phyloP scores from a whole-genome alignment of 1,284 basidiomycete genomes.

The Thecaphora frezii region DNA sequence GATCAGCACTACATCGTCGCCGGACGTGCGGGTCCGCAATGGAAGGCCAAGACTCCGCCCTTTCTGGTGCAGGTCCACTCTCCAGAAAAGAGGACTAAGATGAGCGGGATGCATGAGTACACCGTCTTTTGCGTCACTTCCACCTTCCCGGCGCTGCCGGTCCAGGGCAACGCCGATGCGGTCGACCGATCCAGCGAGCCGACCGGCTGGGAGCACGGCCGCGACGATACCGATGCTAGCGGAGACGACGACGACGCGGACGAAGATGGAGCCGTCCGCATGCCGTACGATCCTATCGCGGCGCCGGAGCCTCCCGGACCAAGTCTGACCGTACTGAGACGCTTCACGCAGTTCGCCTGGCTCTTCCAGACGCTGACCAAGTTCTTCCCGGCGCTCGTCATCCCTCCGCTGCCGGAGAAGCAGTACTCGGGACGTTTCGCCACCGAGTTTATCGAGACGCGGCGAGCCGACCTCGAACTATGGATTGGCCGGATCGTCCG shows the following conservation, averaged over 20 bases:
- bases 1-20: conserved; percentile 69
- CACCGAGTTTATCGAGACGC: conserved; percentile 76
- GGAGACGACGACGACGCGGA: conserved; percentile 13
- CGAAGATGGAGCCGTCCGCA: neutral
- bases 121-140: conserved; percentile 76
- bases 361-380: conserved; percentile 71
- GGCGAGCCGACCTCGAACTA: conserved; percentile 75
- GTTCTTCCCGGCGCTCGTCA: conserved; percentile 71
- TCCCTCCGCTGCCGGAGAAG: conserved; percentile 80
- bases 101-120: conserved; percentile 68
- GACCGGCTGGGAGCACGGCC: conserved; percentile 7
- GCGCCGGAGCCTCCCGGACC: conserved; percentile 25
- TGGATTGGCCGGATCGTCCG: conserved; percentile 72
- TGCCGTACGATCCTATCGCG: conserved; percentile 40
- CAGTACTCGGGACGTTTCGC: conserved; percentile 78
- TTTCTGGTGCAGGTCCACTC: conserved; percentile 77
- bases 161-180: neutral
- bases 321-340: conserved; percentile 66
- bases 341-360: conserved; percentile 80
- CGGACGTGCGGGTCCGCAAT: conserved; percentile 66
- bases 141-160: conserved; percentile 63
- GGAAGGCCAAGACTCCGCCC: conserved; percentile 71
- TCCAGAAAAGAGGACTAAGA: conserved; percentile 70
- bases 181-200: too few species aligned
- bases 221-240: conserved; percentile 40